These are phyloP conservation scores for Alternaria viburni DNA, from an alignment of 2,329 filamentous ascomycete genomes.

Conservation along the genomic window DNA sequence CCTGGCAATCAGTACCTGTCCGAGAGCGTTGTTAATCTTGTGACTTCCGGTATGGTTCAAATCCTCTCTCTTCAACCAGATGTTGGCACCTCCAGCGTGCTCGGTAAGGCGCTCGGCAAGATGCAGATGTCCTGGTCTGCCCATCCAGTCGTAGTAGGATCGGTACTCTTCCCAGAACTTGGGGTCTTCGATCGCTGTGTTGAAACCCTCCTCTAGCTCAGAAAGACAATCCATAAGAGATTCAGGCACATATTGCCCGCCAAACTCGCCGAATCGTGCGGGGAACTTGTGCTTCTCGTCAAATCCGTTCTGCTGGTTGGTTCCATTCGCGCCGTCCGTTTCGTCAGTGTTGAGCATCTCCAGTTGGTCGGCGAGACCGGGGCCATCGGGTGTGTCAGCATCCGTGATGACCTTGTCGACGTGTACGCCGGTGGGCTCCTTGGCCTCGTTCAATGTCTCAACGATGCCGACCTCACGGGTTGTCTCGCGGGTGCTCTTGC, in stretches of 20 bases:
- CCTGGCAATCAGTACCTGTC: conserved; percentile 85
- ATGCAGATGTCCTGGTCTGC: conserved; percentile 89
- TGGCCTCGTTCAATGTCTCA: conserved; percentile 68
- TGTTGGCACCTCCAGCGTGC: conserved; percentile 87
- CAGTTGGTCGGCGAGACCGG: conserved; percentile 80
- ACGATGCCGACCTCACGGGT: conserved; percentile 73
- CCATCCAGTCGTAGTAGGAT: conserved; percentile 97
- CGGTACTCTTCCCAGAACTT: conserved; percentile 97
- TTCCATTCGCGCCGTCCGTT: conserved; percentile 16
- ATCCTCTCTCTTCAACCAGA: conserved; percentile 98
- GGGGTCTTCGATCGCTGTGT: conserved; percentile 82
- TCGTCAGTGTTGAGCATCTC: conserved; percentile 76
- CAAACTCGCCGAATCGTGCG: conserved; percentile 91
- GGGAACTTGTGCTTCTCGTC: conserved; percentile 65
- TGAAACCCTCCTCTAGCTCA: conserved; percentile 90
- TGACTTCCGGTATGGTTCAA: conserved; percentile 97
- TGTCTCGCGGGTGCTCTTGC: conserved; percentile 58
- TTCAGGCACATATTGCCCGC: conserved; percentile 96
- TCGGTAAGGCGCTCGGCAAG: conserved; percentile 87
- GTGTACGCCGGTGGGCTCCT: conserved; percentile 67
- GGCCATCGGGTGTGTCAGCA: conserved; percentile 60
- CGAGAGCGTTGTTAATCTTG: conserved; percentile 99
- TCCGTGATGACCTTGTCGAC: conserved; percentile 73
- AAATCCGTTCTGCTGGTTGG: conserved; percentile 36
- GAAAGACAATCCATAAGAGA: conserved; percentile 96